Evolutionary conservation across 2,329 filamentous ascomycete genomes (phyloP), one percentile per base, ranked within the genome.

Genomic region (Botrytis sinoallii): DNA sequence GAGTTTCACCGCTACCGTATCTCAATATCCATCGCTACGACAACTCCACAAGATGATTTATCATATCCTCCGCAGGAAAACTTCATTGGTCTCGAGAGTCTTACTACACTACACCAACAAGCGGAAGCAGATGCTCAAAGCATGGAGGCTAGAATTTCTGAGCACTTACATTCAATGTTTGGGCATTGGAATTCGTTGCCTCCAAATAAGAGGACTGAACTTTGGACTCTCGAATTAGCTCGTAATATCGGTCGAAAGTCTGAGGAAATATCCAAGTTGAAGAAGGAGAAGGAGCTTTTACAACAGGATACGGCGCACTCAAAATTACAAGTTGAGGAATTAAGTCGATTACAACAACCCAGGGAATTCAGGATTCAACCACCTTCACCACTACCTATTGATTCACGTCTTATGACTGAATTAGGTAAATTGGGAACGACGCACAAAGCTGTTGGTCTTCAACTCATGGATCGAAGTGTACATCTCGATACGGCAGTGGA

Each of bases 91-190:
- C 2, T 79, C 80, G 46, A 81, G 79, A n/a, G 81, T 81, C 6
- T 81, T 80, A 52, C 83, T 63, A 83, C 85, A 70, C 68, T 81
- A 74, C 74, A 80, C 77, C 72, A 76, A 75, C 63, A 78, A 75
- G 77, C 81, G 25, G 78, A 81, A 76, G 82, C 83, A 66, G 75
- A 82, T 80, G 63, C 82, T 75, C 69, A 82, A 81, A 81, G 82
- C 82, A 74, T 95, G 69, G 90, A 94, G 76, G 88, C 89, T 70
- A 90, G 92, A 77, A 88, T 95, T 46, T 85, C 88, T 59, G 87
- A 92, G 74, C 95, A 98, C 81, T 82, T 97, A 9, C 88, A 92
- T n/a, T 89, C 91, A 22, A 90, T 93, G 0, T 97, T 90, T 81
- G 86, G 88, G 10, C 91, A 93, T 60, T 98, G 95, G 95, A 88